Evolutionary conservation across 129 eudicot genomes (phyloP).

Genomic region (Erigeron canadensis): DNA sequence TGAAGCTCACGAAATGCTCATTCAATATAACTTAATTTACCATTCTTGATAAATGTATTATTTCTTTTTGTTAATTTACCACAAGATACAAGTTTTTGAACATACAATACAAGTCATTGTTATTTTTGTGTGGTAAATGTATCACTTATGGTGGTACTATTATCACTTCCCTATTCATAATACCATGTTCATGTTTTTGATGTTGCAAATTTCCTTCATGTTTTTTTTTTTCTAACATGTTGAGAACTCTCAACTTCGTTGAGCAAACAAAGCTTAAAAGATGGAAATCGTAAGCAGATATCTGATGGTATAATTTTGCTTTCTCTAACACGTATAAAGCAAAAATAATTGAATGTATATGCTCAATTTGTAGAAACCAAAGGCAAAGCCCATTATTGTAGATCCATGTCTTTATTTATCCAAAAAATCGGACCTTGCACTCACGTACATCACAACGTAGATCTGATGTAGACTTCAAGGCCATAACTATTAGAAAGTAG

Average conservation of each 20-base stretch:
- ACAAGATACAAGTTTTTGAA: too few species aligned
- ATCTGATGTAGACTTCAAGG: too few species aligned
- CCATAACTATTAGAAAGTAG: too few species aligned
- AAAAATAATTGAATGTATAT: not conserved
- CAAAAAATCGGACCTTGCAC: slow-evolving; percentile 88
- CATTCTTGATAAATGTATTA: too few species aligned
- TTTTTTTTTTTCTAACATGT: slow-evolving; percentile 81
- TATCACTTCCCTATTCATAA: too few species aligned
- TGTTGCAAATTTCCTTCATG: slow-evolving; percentile 88
- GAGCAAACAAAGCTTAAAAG: slow-evolving; percentile 86
- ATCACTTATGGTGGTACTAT: too few species aligned
- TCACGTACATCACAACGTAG: not conserved
- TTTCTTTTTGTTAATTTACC: too few species aligned
- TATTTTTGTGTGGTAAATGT: too few species aligned
- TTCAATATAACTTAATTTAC: too few species aligned
- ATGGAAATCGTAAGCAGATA: slow-evolving; percentile 86
- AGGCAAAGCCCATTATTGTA: slow-evolving; percentile 80
- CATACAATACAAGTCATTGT: too few species aligned
- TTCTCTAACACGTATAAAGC: not conserved
- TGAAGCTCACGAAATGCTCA: too few species aligned
- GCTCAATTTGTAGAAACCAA: slow-evolving; percentile 63
- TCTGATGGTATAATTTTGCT: not conserved
- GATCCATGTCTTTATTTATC: slow-evolving; percentile 96
- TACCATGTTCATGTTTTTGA: slow-evolving; percentile 1
- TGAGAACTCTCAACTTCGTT: slow-evolving; percentile 84